phyloP scores from a whole-genome alignment of 768 basidiomycete genomes.

The Lactifluus piperatus region DNA sequence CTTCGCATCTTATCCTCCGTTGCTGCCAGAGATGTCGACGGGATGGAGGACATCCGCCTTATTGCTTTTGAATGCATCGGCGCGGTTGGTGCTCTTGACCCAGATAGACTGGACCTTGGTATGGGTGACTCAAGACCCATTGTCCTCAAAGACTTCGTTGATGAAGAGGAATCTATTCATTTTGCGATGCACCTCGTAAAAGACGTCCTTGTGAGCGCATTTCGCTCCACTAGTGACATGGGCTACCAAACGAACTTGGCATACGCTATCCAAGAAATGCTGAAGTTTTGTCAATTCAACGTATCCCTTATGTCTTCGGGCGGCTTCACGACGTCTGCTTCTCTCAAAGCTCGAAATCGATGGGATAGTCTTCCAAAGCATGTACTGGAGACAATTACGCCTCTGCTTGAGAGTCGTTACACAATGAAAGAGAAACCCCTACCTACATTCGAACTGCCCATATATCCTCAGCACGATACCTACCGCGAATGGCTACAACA shows the following conservation, averaged over 20 bases:
- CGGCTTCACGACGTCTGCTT: constrained; percentile 36
- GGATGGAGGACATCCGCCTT: constrained; percentile 52
- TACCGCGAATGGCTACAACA: constrained; percentile 95
- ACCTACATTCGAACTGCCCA: constrained; percentile 45
- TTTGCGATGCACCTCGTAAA: constrained; percentile 85
- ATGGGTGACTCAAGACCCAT: constrained; percentile 54
- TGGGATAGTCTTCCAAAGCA: constrained; percentile 80
- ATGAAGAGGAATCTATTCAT: constrained; percentile 61
- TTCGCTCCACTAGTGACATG: constrained; percentile 90
- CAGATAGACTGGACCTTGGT: constrained; percentile 76
- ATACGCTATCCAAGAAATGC: constrained; percentile 85
- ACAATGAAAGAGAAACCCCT: constrained; percentile 34
- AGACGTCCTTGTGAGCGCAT: constrained; percentile 81
- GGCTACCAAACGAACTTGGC: constrained; percentile 84
- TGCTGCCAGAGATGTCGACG: constrained; percentile 73
- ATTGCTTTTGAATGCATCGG: constrained; percentile 88
- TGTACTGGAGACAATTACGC: constrained; percentile 77
- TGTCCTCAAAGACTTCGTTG: constrained; percentile 70
- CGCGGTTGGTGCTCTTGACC: constrained; percentile 87
- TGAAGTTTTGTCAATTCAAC: constrained; percentile 81
- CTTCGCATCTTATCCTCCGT: constrained; percentile 58
- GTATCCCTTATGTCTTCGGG: constrained; percentile 57
- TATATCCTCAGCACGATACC: constrained; percentile 67
- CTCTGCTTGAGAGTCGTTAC: constrained; percentile 62
- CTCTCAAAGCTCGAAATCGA: constrained; percentile 57